Base-by-base conservation (phyloP, 2,329 filamentous ascomycete genomes). In the Diaporthe capsici region DNA sequence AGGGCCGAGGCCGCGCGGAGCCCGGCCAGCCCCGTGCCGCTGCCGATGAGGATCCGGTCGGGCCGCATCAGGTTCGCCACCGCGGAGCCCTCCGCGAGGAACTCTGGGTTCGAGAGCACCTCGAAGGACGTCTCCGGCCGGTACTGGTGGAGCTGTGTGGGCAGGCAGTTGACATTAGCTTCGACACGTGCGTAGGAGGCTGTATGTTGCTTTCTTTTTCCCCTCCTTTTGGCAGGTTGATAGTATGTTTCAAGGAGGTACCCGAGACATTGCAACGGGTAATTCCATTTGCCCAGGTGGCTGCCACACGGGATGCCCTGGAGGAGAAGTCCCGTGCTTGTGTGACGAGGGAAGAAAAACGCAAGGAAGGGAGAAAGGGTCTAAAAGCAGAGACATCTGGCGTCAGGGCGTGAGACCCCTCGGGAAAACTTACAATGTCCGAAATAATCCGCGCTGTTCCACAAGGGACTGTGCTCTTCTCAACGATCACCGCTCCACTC, bases 381-480 rank as follows among this genome's bases (percentile, higher is more conserved):
- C 1, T 17, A 31, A n/a, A 57, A 44, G 22, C n/a, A 53, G 55
- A 31, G 72, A 57, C 49, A 55, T 61, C 20, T 65, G 67, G 37
- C 53, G 28, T 49, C 34, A 13, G 15, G 6, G 31, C 12, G 20
- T 61, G 73, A 71, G 61, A 73, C 72, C 44, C 12, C 51, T 51
- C 61, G 28, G 53, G 71, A 37, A 65, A 61, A 79, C 82, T 81
- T 82, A 92, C 88, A 75, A 89, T 90, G 74, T 89, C 85, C 77
- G 87, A 85, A 74, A 92, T 88, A 55, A 87, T 87, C 47, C 90
- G 85, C 3, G 90, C 89, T 1, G 91, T 92, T 53, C 89, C 85
- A 79, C 89, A 91, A 12, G 91, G 91, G 10, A 93, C 91, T 0
- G 91, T 93, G 77, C 88, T 91, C 83, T 92, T 93, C 82, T 92